Evolutionary conservation across 179 eudicot species (phyloP), one percentile per base, ranked within the genome.

Genomic region (Drosera spatulata): DNA sequence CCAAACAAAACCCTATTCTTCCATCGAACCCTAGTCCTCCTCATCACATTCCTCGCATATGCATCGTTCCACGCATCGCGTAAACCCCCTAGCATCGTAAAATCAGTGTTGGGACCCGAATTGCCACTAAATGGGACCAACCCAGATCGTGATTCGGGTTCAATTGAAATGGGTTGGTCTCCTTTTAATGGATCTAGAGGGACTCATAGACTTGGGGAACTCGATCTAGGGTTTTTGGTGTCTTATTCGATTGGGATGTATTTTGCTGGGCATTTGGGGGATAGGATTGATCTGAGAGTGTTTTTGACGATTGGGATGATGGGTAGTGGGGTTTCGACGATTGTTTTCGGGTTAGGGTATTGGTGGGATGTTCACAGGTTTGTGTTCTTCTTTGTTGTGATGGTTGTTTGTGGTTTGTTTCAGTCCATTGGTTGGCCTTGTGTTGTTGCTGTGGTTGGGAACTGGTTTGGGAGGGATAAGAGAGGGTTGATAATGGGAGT

Each of bases 371-470:
- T 86, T 52, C 99, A 93, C 66, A 60, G 51, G 14, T 73, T 93
- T 4, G 60, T 75, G 4, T 85, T 74, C 69, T 93, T 73, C 66
- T 55, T 85, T 2, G 11, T 74, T 4, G 83, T 93, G 60, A 95
- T 86, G 77, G 56, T 86, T 61, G 39, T 80, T 4, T 84, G 95
- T 71, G 95, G 99, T 10, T 41, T 89, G 55, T 86, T 76, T 69
- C 99, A 93, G 78, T 89, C 97, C 5, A 77, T 84, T 63, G 99
- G 99, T 3, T 93, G 97, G 97, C 99, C 99, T 66, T 84, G 90
- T 73, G 97, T 93, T 40, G 94, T 93, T 47, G 71, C 97, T 44
- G 83, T 90, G 5, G 82, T 93, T 10, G 95, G 97, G 8, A 86
- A 90, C 60, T 93, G 99, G 99, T 86, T 80, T 67, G 96, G 91